Base-by-base conservation (phyloP, 345 rosid species). In the Carallia pectinifolia region DNA sequence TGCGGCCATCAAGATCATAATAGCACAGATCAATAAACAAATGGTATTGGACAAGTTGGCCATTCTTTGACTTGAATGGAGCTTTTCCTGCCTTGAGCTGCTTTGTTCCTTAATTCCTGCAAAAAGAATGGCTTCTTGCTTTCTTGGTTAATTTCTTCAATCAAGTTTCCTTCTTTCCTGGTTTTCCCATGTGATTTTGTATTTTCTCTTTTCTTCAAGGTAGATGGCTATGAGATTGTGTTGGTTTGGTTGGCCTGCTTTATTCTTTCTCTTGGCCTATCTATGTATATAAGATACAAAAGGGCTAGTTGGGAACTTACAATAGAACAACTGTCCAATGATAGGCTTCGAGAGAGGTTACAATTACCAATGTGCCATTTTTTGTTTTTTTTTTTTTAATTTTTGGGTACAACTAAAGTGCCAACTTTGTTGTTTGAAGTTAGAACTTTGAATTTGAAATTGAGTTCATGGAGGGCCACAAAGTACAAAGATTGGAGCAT, bases 331-430 rank as follows among this genome's bases (percentile, higher is more conserved):
- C 36, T 16, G 12, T 1, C 61, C 10, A 19, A n/a, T 1, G 59
- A 73, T 52, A 71, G 82, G 38, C 88, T 74, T 66, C 7, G 27
- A 12, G 2, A n/a, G 52, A 0, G 7, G 6, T 2, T 9, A 40
- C 60, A 60, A 67, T 85, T 80, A 80, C 84, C 18, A 23, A 23
- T 4, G 50, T 78, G 79, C 88, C 88, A 82, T 63, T 31, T 1
- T 1, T 2, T 23, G 23, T 23, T 23, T 23, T 23, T 23, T 23
- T 23, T 23, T 23, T 23, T 23, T 23, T 23, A 23, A 23, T 23
- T 23, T 23, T 23, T 23, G 23, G 23, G 23, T 40, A 40, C 47
- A 9, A 40, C 47, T 13, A 9, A 40, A 40, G 47, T 40, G 47
- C 47, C 47, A 2, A 40, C 13, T 2, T 44, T 44, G 0, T 13